Evolutionary conservation across 164 flowering plant species (phyloP).

Genomic region (Magnolia changhungtana): DNA sequence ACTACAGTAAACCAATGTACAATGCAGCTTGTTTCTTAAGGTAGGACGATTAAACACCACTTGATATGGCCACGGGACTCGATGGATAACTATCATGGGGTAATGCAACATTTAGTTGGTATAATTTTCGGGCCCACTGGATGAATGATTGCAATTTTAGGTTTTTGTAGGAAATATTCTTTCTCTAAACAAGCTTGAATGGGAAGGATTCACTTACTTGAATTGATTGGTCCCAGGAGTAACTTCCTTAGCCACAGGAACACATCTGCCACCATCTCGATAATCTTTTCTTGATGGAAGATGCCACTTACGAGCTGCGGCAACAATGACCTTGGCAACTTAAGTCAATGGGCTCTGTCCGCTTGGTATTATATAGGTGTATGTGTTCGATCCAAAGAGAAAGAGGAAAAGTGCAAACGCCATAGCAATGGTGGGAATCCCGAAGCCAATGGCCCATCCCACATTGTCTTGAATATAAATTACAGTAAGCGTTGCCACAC

Average conservation of each 20-base stretch:
- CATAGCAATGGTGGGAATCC: slow-evolving; percentile 26
- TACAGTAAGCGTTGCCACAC: slow-evolving; percentile 29
- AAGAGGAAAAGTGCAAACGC: slow-evolving; percentile 36
- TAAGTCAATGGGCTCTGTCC: not conserved
- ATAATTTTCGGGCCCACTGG: not conserved
- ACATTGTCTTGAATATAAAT: slow-evolving; percentile 50
- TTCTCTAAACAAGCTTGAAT: not conserved
- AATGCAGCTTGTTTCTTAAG: no score
- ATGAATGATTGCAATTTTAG: not conserved
- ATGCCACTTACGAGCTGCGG: not conserved
- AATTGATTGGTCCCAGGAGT: not conserved
- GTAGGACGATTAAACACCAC: no score
- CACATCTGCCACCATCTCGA: not conserved
- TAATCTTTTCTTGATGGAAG: not conserved
- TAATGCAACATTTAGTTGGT: not conserved
- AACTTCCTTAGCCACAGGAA: not conserved
- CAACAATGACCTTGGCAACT: not conserved
- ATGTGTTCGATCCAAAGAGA: slow-evolving; percentile 29
- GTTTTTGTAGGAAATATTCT: not conserved
- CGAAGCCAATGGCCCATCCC: slow-evolving; percentile 48
- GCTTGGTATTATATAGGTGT: not conserved
- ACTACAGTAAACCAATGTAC: no score
- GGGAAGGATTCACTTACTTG: not conserved
- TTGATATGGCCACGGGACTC: no score
- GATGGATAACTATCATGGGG: no score